Evolutionary conservation across 73 alveolate species (phyloP).

Genomic region (Paraurostyla sp.): DNA sequence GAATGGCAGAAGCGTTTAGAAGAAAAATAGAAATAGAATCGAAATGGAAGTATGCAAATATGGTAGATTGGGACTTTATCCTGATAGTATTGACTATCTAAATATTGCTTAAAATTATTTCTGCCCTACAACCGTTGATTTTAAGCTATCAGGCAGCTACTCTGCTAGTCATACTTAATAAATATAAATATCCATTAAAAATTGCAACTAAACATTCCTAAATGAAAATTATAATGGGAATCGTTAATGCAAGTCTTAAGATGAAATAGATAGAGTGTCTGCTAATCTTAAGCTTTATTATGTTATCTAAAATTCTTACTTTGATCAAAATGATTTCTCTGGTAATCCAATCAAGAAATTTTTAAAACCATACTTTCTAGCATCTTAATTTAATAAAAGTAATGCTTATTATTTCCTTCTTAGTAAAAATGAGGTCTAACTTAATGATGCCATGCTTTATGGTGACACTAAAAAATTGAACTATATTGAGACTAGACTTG

Average conservation of each 20-base stretch:
- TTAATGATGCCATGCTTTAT: neutral
- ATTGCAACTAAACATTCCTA: conserved; percentile 36
- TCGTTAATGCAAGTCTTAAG: neutral
- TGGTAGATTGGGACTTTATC: conserved; percentile 15
- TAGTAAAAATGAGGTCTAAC: neutral
- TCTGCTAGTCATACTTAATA: neutral
- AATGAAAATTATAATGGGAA: conserved; percentile 6
- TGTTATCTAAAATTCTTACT: conserved; percentile 39
- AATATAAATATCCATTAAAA: neutral
- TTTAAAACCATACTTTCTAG: conserved; percentile 47
- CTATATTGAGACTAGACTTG: conserved; percentile 33
- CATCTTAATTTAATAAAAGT: conserved; percentile 36
- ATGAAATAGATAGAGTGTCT: neutral
- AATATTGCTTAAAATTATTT: neutral
- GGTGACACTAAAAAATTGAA: neutral
- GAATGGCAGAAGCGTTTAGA: neutral
- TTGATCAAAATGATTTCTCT: conserved; percentile 10
- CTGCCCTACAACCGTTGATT: conserved; percentile 23
- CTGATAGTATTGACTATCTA: neutral
- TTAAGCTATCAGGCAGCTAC: conserved; percentile 31
- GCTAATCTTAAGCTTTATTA: conserved; percentile 18
- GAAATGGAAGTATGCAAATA: conserved; percentile 13
- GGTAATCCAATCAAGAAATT: conserved; percentile 31
- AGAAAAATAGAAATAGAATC: neutral
- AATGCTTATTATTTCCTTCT: conserved; percentile 10